These are phyloP conservation scores for Penicillium samsonianum DNA, from an alignment of 495 filamentous ascomycete genomes.

Conservation along the genomic window DNA sequence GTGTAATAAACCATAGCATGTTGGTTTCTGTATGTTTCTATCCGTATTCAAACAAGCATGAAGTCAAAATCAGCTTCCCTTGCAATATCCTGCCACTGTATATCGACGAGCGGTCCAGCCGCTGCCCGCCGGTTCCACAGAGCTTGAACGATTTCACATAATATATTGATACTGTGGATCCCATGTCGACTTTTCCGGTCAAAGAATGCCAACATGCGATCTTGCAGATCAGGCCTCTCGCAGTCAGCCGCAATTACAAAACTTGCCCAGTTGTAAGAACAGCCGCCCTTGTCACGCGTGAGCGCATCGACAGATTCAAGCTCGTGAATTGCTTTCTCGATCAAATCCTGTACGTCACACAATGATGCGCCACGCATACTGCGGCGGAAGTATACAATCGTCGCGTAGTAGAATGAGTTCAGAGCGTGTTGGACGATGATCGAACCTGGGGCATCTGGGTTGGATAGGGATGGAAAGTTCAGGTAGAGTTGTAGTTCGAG, in stretches of 20 bases:
- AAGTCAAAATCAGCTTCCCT: constrained; percentile 31
- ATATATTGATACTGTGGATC: constrained; percentile 26
- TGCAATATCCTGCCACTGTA: constrained; percentile 32
- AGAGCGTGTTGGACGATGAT: constrained; percentile 28
- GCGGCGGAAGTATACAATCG: constrained; percentile 29
- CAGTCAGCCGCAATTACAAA: constrained; percentile 35
- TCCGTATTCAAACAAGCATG: constrained; percentile 26
- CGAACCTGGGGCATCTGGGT: constrained; percentile 13
- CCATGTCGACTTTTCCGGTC: constrained; percentile 26
- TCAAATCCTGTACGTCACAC: constrained; percentile 26
- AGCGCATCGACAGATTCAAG: constrained; percentile 26
- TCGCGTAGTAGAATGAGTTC: constrained; percentile 35
- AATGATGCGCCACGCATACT: constrained; percentile 20
- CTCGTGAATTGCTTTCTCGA: constrained; percentile 30
- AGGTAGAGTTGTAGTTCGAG: constrained; percentile 29
- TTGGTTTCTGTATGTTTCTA: background rate
- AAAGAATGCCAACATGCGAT: constrained; percentile 25
- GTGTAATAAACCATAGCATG: too few species aligned
- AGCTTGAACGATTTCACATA: constrained; percentile 25
- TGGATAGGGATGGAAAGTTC: constrained; percentile 21
- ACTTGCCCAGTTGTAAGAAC: constrained; percentile 31
- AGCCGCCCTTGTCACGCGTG: constrained; percentile 22
- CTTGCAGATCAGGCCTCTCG: constrained; percentile 22
- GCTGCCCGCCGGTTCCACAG: constrained; percentile 25
- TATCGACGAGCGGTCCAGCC: constrained; percentile 16